Base-by-base conservation (phyloP, 371 early-diverging fungal genomes). In the Mortierella sp. region DNA sequence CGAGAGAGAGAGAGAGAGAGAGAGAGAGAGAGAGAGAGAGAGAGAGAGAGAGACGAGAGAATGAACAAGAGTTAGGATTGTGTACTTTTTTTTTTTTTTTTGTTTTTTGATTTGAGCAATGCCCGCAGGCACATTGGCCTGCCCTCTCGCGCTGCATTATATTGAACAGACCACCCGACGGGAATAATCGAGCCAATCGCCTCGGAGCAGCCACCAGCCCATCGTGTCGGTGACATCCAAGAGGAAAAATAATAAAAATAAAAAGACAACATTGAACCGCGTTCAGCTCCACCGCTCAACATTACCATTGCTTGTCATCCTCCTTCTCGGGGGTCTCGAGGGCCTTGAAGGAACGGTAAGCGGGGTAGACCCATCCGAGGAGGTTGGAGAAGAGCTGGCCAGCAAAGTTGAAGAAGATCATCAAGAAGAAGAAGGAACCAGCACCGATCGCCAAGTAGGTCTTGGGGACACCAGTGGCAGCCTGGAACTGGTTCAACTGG, bases 311-410 rank as follows among this genome's bases (percentile, higher is more conserved):
- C 48, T 84, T 91, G 77, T 97, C 97, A 81, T 96, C 96, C 14
- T 87, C 87, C 67, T 87, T 94, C 60, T 84, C 85, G 2, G 88
- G 77, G 3, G 90, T 81, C 83, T 98, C 98, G 66, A 98, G 90
- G 23, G 97, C 97, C 82, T 92, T 90, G 89, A 97, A 95, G 16
- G 95, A 92, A 55, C 94, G 93, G 80, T 94, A 97, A 9, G 97
- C 96, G 60, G 98, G 96, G 85, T 96, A 97, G 21, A 90, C 86
- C 86, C 94, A 97, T 11, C 97, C 96, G 29, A 96, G 82, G 66
- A 92, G 64, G 84, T 93, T 94, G 62, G 95, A 94, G 57, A 94
- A 76, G n/a, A 95, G 82, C 57, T 87, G 82, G 30, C 92, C 95
- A 57, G 91, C 95, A 66, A 95, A 70, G 83, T 98, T 96, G 81